phyloP scores from a whole-genome alignment of 345 rosid genomes.

The Bruguiera gymnorhiza region DNA sequence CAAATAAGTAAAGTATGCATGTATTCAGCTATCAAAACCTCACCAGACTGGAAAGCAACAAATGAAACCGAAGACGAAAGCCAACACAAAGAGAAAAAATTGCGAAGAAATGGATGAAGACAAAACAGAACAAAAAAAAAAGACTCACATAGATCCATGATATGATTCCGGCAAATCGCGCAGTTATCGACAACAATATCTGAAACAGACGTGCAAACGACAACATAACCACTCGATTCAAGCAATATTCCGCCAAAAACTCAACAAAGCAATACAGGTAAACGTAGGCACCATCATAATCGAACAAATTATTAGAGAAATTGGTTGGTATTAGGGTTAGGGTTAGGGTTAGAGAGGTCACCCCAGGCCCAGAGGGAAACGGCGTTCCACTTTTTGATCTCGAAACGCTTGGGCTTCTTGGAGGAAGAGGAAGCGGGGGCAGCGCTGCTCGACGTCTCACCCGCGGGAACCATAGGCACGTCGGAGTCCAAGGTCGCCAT shows the following conservation, averaged over 20 bases:
- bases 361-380: conserved; percentile 99
- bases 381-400: conserved; percentile 94
- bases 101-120: not conserved
- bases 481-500: conserved; percentile 83
- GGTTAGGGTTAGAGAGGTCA: conserved; percentile 33
- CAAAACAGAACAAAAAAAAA: not conserved
- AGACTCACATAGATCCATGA: conserved; percentile 89
- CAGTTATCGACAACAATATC: conserved; percentile 96
- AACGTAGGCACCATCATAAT: no score
- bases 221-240: conserved; percentile 7
- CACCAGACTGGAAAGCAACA: not conserved
- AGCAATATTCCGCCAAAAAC: not conserved
- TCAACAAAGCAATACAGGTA: no score
- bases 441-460: conserved; percentile 53
- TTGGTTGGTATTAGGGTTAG: not conserved
- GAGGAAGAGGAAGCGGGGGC: conserved; percentile 38
- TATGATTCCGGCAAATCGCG: conserved; percentile 91
- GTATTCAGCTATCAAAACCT: not conserved
- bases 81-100: no score
- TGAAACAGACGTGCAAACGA: conserved; percentile 26
- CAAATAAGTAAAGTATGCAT: not conserved
- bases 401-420: conserved; percentile 80
- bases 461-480: conserved; percentile 71
- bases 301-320: not conserved
- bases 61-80: no score